phyloP scores from a whole-genome alignment of 1,284 basidiomycete species.

The Golubevia pallescens region DNA sequence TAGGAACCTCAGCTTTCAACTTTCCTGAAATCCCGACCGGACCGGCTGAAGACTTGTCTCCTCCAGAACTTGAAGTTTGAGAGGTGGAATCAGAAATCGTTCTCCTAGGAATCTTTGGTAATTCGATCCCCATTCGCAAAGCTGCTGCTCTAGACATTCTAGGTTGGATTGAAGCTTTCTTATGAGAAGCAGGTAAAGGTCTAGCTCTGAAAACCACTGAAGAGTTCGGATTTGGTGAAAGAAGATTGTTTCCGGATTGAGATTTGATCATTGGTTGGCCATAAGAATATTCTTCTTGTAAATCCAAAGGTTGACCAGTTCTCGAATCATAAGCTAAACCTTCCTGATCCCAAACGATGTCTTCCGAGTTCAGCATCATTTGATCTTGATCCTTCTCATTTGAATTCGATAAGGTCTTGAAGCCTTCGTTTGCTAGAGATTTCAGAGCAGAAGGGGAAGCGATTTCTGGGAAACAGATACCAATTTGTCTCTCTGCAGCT shows the following conservation, averaged over 20 bases:
- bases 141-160: conserved; percentile 78
- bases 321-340: conserved; percentile 16
- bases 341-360: conserved; percentile 17
- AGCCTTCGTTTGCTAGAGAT: conserved; percentile 1
- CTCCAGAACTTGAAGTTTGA: conserved; percentile 7
- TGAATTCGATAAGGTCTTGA: neutral
- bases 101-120: conserved; percentile 17
- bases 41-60: conserved; percentile 6
- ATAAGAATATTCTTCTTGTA: conserved; percentile 10
- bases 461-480: conserved; percentile 28
- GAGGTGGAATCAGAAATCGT: neutral
- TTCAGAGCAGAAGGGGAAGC: conserved; percentile 12
- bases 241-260: no score
- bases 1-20: conserved; percentile 13
- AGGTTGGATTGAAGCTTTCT: conserved; percentile 74
- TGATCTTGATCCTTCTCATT: conserved; percentile 6
- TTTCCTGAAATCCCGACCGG: conserved; percentile 32
- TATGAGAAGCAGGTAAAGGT: conserved; percentile 72
- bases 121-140: conserved; percentile 68
- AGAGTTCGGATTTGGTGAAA: no score
- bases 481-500: conserved; percentile 3
- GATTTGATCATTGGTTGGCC: no score
- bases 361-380: conserved; percentile 9
- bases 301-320: conserved; percentile 12
- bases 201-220: conserved; percentile 83